These are phyloP conservation scores for Nepenthes gracilis DNA, from an alignment of 148 eudicot species.

Conservation along the genomic window DNA sequence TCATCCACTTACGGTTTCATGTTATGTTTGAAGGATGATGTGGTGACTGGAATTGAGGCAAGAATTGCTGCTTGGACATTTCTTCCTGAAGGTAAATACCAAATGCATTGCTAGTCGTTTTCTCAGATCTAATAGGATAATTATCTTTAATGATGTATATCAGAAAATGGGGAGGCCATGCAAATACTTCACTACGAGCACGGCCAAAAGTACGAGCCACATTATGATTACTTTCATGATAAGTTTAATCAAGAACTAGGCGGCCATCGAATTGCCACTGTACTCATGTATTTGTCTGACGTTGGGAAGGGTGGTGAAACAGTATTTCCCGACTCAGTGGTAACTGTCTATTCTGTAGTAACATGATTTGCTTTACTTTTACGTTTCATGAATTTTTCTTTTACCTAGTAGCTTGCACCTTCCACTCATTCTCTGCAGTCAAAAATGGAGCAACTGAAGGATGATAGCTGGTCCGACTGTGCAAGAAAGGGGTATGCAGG, in stretches of 20 bases:
- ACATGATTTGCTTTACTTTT: constrained; percentile 1
- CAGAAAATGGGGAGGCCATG: constrained; percentile 87
- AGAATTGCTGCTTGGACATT: constrained; percentile 91
- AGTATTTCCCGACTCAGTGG: constrained; percentile 69
- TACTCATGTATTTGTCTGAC: constrained; percentile 81
- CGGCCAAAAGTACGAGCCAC: constrained; percentile 91
- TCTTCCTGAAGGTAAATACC: constrained; percentile 61
- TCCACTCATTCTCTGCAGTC: constrained; percentile 21
- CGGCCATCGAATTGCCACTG: constrained; percentile 83
- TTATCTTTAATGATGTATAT: background rate
- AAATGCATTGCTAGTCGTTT: background rate
- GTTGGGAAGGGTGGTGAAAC: constrained; percentile 90
- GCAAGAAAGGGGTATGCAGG: constrained; percentile 80
- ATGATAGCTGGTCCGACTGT: constrained; percentile 71
- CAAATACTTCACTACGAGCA: constrained; percentile 74
- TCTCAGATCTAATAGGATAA: background rate
- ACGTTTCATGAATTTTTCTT: background rate
- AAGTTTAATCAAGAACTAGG: constrained; percentile 60
- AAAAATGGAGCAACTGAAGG: constrained; percentile 42
- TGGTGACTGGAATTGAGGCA: constrained; percentile 57
- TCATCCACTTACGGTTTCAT: background rate
- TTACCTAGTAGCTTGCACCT: background rate
- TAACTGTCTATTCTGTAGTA: constrained; percentile 5
- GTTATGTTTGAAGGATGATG: constrained; percentile 44
- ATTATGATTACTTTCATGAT: constrained; percentile 72